Evolutionary conservation across 441 rosid genomes (phyloP).

Genomic region (Eutrema salsugineum): DNA sequence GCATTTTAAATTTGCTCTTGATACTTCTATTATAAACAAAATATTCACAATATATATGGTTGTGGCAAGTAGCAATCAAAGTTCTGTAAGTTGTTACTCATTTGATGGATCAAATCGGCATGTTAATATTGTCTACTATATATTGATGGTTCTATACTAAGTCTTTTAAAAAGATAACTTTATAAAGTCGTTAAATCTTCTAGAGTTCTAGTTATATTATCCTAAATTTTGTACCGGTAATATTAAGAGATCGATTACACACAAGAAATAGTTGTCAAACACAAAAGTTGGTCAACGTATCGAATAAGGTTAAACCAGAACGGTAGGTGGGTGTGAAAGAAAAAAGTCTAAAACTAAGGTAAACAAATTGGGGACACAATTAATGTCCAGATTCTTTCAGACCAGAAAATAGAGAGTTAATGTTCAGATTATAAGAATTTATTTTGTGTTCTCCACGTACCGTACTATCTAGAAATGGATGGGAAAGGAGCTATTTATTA

Average conservation of each 20-base stretch:
- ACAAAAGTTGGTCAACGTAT: neutral
- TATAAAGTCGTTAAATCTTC: neutral
- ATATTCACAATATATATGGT: neutral
- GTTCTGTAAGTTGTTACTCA: neutral
- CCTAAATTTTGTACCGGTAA: neutral
- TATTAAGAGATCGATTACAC: neutral
- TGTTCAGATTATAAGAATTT: neutral
- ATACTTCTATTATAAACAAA: neutral
- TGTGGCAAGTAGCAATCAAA: neutral
- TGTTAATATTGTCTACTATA: neutral
- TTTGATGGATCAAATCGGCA: slow-evolving; percentile 2
- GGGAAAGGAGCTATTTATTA: neutral
- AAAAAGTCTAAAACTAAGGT: neutral
- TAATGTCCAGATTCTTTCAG: neutral
- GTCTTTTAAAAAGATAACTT: neutral
- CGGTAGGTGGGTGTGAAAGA: neutral
- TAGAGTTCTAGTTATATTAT: neutral
- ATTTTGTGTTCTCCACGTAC: neutral
- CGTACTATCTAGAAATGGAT: neutral
- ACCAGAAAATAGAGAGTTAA: neutral
- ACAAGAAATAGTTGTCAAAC: neutral
- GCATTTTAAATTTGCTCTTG: neutral
- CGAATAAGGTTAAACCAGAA: neutral
- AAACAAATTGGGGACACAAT: neutral
- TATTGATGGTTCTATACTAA: neutral